A percentile compares a stretch with the other conserved stretches of the same genome.
Conservation (phyloP, 169 alveolate species). For the Besnoitia besnoiti region DNA sequence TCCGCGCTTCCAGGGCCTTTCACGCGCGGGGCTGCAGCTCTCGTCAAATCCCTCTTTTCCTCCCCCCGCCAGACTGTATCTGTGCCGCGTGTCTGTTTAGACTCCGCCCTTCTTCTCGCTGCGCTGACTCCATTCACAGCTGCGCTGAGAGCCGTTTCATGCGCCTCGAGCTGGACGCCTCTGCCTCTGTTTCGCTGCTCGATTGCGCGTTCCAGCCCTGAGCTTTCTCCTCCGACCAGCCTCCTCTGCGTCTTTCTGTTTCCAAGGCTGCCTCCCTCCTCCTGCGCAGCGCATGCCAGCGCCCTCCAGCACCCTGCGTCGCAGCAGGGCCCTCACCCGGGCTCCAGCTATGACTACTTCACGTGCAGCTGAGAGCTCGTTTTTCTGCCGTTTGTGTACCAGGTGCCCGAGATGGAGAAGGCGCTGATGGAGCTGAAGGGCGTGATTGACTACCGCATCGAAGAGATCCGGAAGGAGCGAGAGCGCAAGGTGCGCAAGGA, state of each 20-base stretch:
- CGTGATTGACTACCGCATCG: slow-evolving; percentile 85
- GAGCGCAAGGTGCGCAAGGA: not conserved
- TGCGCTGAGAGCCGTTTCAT: too few species aligned
- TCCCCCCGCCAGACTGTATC: not conserved
- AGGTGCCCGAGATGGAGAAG: slow-evolving; percentile 98
- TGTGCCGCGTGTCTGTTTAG: not conserved
- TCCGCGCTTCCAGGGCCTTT: not conserved
- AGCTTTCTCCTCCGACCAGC: not conserved
- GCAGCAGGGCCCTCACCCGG: too few species aligned
- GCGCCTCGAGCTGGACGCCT: too few species aligned
- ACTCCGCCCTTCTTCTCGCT: not conserved
- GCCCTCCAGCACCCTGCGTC: too few species aligned
- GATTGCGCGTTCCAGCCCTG: too few species aligned
- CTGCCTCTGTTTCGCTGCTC: too few species aligned
- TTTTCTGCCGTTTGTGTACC: slow-evolving; percentile 90
- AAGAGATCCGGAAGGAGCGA: slow-evolving; percentile 54
- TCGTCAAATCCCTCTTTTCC: not conserved
- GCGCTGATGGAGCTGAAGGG: slow-evolving; percentile 93
- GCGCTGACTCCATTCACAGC: too few species aligned
- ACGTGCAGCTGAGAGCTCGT: too few species aligned
- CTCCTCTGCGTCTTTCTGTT: not conserved
- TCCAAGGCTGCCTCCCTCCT: too few species aligned
- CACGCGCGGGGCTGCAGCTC: too few species aligned
- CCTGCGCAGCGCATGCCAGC: too few species aligned
- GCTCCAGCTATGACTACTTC: too few species aligned